Base-by-base conservation (phyloP, 108 stramenopile species). In the Fragilariopsis cylindrus region DNA sequence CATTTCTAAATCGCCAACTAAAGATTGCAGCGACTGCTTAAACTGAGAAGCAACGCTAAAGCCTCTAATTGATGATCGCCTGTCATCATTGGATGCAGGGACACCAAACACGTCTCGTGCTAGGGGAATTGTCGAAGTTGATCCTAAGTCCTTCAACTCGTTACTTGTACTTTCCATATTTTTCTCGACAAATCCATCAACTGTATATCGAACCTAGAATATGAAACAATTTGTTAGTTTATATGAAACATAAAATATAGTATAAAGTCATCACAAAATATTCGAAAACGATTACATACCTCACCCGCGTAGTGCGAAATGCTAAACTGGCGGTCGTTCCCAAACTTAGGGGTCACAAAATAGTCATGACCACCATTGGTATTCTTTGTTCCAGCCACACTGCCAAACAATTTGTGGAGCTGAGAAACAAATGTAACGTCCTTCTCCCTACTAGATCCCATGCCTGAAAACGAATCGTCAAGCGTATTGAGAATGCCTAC, bases 281-380 rank as follows among this genome's bases (percentile, higher is more conserved):
- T 5, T 63, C 62, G 15, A 44, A 63, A 46, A 8, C n/a, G 40
- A 21, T 49, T 15, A 69, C 81, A 67, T 55, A 97, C 97, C 71
- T 92, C 87, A 56, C 98, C 98, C 9, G 98, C 98, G 79, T 96
- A 98, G 76, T 98, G 98, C 60, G 84, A 75, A 39, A 98, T 85
- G 64, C 93, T 91, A 71, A 98, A 98, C 42, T 86, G 83, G 30
- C 80, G 73, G 74, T 98, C 96, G 46, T 82, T 84, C 48, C 92
- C 92, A 75, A 98, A 96, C 56, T 96, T 97, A 0, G 96, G 96
- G 55, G 88, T 90, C 9, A 90, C 81, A 64, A 91, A 98, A 75
- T 98, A 83, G 9, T 84, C 63, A 78, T 97, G 92, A 5, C 79
- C 71, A 9, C 71, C 71, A 16, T 70, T 65, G 18, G 69, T 81